Percentiles rank a stretch among this genome's conserved stretches.
phyloP scores from a whole-genome alignment of 2,329 filamentous ascomycete species.

The Penicillium sp. region DNA sequence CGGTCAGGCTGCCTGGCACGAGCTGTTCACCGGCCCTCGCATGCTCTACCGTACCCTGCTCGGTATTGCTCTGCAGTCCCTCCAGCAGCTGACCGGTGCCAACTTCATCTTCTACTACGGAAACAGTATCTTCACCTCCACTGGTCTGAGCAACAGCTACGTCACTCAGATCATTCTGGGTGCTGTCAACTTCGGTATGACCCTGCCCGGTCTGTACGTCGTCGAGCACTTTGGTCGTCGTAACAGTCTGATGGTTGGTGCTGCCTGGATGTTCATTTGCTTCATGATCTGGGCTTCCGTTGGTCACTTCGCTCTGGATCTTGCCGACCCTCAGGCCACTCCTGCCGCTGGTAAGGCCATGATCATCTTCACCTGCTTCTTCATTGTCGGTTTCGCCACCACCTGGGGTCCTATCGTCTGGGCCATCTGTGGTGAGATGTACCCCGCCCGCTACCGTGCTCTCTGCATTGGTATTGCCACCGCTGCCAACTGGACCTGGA shows the following conservation, averaged over 20 bases:
- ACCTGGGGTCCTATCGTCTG: slow-evolving; percentile 50
- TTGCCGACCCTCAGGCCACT: slow-evolving; percentile 33
- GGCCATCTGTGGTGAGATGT: slow-evolving; percentile 40
- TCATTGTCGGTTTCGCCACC: slow-evolving; percentile 63
- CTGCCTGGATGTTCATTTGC: slow-evolving; percentile 59
- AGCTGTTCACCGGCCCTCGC: slow-evolving; percentile 41
- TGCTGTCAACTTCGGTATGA: slow-evolving; percentile 62
- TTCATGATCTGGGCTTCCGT: slow-evolving; percentile 52
- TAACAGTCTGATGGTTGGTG: slow-evolving; percentile 58
- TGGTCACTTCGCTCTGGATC: slow-evolving; percentile 44
- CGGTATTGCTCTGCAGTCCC: slow-evolving; percentile 39
- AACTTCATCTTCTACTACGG: slow-evolving; percentile 48
- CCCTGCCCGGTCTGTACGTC: slow-evolving; percentile 59
- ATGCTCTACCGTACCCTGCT: slow-evolving; percentile 42
- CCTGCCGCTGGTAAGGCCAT: slow-evolving; percentile 54
- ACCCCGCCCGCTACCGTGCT: slow-evolving; percentile 49
- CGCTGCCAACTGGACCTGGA: slow-evolving; percentile 69
- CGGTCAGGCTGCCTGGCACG: slow-evolving; percentile 34
- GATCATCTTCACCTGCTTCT: slow-evolving; percentile 65
- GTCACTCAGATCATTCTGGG: no score
- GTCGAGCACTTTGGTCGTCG: slow-evolving; percentile 63
- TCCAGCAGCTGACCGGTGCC: slow-evolving; percentile 43
- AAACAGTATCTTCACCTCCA: slow-evolving; percentile 58
- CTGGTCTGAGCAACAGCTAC: slow-evolving; percentile 60
- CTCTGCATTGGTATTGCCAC: slow-evolving; percentile 70